Conservation (phyloP, 2,329 filamentous ascomycete genomes). For the Trichophaea hybrida region DNA sequence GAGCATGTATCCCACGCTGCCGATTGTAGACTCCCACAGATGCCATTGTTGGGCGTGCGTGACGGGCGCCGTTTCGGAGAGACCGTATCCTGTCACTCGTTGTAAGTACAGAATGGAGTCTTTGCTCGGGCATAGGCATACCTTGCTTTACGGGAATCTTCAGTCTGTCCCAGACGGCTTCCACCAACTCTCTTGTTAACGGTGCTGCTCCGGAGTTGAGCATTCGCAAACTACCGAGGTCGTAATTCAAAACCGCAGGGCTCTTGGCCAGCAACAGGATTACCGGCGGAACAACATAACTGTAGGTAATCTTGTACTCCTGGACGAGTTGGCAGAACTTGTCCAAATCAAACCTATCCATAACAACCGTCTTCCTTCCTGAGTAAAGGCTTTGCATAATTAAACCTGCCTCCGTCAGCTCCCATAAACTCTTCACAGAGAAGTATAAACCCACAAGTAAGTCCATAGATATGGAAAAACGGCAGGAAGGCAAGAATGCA, state of each 20-base stretch:
- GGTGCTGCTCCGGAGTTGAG: constrained; percentile 81
- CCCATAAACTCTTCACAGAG: background rate
- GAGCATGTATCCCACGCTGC: constrained; percentile 61
- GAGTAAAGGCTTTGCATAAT: constrained; percentile 49
- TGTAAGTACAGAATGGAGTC: background rate
- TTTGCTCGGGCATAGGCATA: constrained; percentile 1
- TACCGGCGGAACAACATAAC: constrained; percentile 71
- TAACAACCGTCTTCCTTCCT: constrained; percentile 53
- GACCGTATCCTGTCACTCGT: constrained; percentile 51
- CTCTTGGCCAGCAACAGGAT: constrained; percentile 68
- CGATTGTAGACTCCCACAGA: constrained; percentile 62
- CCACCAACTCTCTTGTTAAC: constrained; percentile 63
- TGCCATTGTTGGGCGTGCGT: constrained; percentile 60
- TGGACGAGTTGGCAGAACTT: constrained; percentile 65
- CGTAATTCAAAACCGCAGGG: constrained; percentile 62
- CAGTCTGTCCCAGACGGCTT: constrained; percentile 58
- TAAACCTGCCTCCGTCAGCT: background rate
- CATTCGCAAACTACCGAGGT: constrained; percentile 65
- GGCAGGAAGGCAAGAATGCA: constrained; percentile 65
- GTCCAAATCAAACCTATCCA: constrained; percentile 70
- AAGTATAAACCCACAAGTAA: constrained; percentile 19
- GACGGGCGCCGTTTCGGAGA: constrained; percentile 73
- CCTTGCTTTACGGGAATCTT: constrained; percentile 68
- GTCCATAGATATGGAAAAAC: constrained; percentile 77
- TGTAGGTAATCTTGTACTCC: constrained; percentile 57